Conservation (phyloP, 1,284 basidiomycete genomes). For the Vanrija sp. region DNA sequence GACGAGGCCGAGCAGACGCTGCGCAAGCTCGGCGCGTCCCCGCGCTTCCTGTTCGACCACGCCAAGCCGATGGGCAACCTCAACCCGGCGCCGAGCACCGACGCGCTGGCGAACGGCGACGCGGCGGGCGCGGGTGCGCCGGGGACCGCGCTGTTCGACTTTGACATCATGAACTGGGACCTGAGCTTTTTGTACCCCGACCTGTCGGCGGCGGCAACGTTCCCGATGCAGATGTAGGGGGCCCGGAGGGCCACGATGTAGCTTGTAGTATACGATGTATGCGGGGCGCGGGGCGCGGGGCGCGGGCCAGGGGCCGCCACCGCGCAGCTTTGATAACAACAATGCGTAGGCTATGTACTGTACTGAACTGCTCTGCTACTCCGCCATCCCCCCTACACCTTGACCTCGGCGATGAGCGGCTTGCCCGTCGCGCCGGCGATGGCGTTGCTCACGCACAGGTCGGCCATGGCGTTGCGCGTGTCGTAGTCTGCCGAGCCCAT, state of each 20-base stretch:
- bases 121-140: background rate
- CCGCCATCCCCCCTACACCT: too few relatives aligned
- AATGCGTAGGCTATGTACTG: too few relatives aligned
- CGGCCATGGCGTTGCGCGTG: conserved; percentile 77
- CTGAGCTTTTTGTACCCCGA: conserved; percentile 9
- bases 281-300: too few relatives aligned
- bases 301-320: too few relatives aligned
- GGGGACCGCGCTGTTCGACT: background rate
- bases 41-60: conserved; percentile 3
- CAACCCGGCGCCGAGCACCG: background rate
- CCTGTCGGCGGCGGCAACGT: background rate
- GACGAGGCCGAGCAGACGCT: conserved; percentile 1
- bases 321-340: too few relatives aligned
- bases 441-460: conserved; percentile 52
- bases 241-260: too few relatives aligned
- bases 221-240: too few relatives aligned
- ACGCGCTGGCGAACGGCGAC: background rate
- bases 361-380: too few relatives aligned
- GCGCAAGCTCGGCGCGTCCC: background rate
- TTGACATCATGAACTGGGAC: conserved; percentile 14
- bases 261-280: too few relatives aligned
- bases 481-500: conserved; percentile 85
- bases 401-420: conserved; percentile 36
- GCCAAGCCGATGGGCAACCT: background rate
- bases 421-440: conserved; percentile 34